phyloP scores from a whole-genome alignment of 179 eudicot species.

The Silene noctiflora region DNA sequence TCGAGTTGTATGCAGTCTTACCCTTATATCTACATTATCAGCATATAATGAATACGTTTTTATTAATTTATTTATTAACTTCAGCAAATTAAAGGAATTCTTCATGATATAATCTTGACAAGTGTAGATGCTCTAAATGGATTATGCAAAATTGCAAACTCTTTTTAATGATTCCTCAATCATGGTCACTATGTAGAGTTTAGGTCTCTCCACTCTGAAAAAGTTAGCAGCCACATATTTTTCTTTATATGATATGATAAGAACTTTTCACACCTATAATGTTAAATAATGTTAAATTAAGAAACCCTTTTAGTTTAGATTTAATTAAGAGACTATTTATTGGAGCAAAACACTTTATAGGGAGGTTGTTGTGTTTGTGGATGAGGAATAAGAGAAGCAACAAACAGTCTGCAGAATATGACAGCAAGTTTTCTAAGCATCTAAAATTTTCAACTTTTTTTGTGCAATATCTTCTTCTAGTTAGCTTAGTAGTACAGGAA shows the following conservation, averaged over 20 bases:
- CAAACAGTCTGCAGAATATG: neutral
- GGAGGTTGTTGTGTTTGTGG: neutral
- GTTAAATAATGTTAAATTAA: too few species aligned
- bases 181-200: neutral
- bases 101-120: too few species aligned
- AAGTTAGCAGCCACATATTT: neutral
- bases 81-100: too few species aligned
- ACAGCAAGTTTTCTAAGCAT: neutral
- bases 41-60: too few species aligned
- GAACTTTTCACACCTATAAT: neutral
- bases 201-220: constrained; percentile 2
- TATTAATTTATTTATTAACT: too few species aligned
- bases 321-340: neutral
- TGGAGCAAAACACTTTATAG: neutral
- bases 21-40: neutral
- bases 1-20: neutral
- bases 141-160: neutral
- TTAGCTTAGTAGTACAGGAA: constrained; percentile 11
- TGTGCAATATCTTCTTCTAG: constrained; percentile 6
- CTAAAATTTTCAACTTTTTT: neutral
- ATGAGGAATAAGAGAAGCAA: neutral
- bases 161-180: neutral
- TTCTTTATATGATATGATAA: neutral
- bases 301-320: too few species aligned
- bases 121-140: too few species aligned